Evolutionary conservation across 495 filamentous ascomycete genomes (phyloP).

Genomic region (Opeltia flavorubescens): DNA sequence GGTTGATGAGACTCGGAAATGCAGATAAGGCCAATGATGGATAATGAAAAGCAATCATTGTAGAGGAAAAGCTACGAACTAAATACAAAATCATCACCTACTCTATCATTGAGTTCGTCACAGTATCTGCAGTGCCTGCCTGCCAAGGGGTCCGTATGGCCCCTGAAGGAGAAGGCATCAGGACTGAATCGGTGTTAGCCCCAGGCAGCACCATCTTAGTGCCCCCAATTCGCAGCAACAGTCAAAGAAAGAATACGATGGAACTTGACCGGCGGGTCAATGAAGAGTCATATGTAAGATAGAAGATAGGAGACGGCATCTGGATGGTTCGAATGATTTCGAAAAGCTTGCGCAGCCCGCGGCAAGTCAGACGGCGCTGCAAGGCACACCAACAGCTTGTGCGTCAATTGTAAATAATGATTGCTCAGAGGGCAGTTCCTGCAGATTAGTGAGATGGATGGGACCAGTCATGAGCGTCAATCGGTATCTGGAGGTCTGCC

Average conservation of each 20-base stretch:
- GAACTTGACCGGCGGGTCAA: background rate
- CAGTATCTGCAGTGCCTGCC: background rate
- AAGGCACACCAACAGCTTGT: background rate
- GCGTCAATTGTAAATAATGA: background rate
- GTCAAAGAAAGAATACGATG: background rate
- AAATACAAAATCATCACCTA: background rate
- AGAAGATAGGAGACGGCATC: background rate
- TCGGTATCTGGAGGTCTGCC: background rate
- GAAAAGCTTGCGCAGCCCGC: background rate
- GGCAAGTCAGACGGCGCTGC: background rate
- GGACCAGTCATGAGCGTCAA: background rate
- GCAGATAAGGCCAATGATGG: background rate
- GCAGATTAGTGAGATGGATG: background rate
- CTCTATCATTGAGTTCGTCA: background rate
- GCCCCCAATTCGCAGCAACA: background rate
- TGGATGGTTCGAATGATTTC: background rate
- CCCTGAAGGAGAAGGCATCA: background rate
- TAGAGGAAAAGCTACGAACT: background rate
- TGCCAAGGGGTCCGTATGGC: background rate
- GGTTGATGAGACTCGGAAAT: background rate
- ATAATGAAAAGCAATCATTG: background rate
- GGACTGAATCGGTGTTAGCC: background rate
- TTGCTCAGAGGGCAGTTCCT: background rate
- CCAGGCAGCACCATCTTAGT: background rate
- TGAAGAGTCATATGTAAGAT: conserved; percentile 1